These are phyloP conservation scores for Phoma sp. DNA, from an alignment of 2,329 filamentous ascomycete genomes.

Conservation along the genomic window DNA sequence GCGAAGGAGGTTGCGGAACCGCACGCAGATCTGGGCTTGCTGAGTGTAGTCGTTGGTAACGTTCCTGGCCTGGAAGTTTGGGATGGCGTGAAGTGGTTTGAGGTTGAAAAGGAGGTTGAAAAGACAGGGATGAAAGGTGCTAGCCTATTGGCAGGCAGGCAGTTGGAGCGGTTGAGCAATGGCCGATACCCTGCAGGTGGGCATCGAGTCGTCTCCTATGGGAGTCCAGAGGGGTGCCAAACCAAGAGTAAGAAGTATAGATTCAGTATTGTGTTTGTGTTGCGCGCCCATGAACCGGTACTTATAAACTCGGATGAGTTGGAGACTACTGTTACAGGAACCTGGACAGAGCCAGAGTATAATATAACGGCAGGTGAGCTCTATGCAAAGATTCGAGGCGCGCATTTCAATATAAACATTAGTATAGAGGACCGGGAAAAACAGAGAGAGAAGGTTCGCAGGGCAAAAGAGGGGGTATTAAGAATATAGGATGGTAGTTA, in stretches of 20 bases:
- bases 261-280: slow-evolving; percentile 48
- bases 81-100: slow-evolving; percentile 35
- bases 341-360: slow-evolving; percentile 32
- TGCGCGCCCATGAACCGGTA: slow-evolving; percentile 42
- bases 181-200: slow-evolving; percentile 41
- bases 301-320: slow-evolving; percentile 35
- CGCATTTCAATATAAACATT: slow-evolving; percentile 50
- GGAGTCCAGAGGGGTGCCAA: slow-evolving; percentile 1
- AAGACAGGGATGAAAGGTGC: slow-evolving; percentile 24
- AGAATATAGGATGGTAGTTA: not conserved
- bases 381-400: slow-evolving; percentile 39
- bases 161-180: slow-evolving; percentile 41
- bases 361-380: slow-evolving; percentile 41
- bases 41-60: slow-evolving; percentile 45
- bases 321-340: slow-evolving; percentile 41
- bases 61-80: slow-evolving; percentile 49
- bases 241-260: slow-evolving; percentile 31
- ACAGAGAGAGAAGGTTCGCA: slow-evolving; percentile 33
- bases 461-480: not conserved
- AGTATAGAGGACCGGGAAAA: slow-evolving; percentile 40
- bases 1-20: slow-evolving; percentile 47
- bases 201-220: slow-evolving; percentile 48
- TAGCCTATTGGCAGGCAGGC: slow-evolving; percentile 41
- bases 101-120: slow-evolving; percentile 38
- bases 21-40: slow-evolving; percentile 46